These are phyloP conservation scores for Canavalia ensiformis DNA, from an alignment of 306 rosid species.

Conservation along the genomic window DNA sequence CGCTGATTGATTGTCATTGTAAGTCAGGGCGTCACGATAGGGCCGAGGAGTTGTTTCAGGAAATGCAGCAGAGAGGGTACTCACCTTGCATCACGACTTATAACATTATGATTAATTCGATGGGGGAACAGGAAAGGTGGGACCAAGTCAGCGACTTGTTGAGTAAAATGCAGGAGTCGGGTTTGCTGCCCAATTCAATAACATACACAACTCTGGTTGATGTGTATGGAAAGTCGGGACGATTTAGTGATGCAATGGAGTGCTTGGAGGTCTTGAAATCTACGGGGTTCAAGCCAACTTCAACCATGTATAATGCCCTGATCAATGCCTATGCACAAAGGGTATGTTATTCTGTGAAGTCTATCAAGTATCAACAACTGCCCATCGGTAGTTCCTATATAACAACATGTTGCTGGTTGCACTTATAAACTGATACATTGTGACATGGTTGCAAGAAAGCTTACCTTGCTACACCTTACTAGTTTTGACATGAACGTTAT, in stretches of 20 bases:
- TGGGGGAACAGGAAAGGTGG: constrained; percentile 89
- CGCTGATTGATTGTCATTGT: constrained; percentile 81
- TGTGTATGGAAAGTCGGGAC: constrained; percentile 83
- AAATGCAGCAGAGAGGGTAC: constrained; percentile 82
- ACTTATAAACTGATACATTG: not conserved
- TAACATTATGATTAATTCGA: constrained; percentile 84
- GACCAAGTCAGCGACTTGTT: constrained; percentile 72
- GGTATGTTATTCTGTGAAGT: constrained; percentile 58
- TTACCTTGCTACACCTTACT: not conserved
- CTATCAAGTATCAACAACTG: constrained; percentile 1
- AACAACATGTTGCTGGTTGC: not conserved
- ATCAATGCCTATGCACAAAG: constrained; percentile 94
- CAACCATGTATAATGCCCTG: constrained; percentile 91
- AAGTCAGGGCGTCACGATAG: constrained; percentile 70
- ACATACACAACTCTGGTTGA: constrained; percentile 89
- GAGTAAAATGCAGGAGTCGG: constrained; percentile 82
- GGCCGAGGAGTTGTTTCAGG: constrained; percentile 80
- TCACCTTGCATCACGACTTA: constrained; percentile 74
- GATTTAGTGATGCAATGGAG: constrained; percentile 82
- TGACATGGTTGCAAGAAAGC: not conserved
- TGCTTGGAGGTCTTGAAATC: constrained; percentile 89
- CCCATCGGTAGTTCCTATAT: not conserved
- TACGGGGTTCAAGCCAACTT: constrained; percentile 79
- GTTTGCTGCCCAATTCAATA: constrained; percentile 81
- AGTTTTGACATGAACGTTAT: constrained; percentile 2